Conservation (phyloP, 805 yeast genomes). For the Zygosaccharomyces gambellarensis region DNA sequence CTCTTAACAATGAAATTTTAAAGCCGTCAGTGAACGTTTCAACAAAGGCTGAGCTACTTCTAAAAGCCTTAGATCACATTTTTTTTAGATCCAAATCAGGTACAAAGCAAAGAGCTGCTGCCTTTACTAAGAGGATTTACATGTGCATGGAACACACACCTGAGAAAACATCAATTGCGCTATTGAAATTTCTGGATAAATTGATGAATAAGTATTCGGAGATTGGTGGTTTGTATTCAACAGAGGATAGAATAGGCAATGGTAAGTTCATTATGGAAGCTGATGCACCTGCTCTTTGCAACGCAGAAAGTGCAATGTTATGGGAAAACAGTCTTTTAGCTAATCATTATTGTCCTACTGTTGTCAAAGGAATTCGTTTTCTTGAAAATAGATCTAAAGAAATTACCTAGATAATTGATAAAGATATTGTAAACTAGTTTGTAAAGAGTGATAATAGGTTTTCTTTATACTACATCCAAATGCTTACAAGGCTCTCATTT, state of each 20-base stretch:
- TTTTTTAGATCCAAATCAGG: constrained; percentile 75
- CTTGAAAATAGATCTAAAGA: constrained; percentile 37
- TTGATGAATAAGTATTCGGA: constrained; percentile 67
- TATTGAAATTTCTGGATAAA: constrained; percentile 72
- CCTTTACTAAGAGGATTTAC: constrained; percentile 79
- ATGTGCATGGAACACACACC: constrained; percentile 69
- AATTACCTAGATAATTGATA: constrained; percentile 11
- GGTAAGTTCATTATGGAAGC: constrained; percentile 68
- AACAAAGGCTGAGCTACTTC: constrained; percentile 79
- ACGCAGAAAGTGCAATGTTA: constrained; percentile 81
- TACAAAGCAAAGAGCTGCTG: constrained; percentile 60
- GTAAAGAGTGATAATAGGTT: not conserved
- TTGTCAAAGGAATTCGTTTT: constrained; percentile 58
- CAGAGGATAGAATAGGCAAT: constrained; percentile 83
- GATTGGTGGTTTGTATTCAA: constrained; percentile 69
- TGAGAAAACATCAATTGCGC: constrained; percentile 78
- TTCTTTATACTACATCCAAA: not conserved
- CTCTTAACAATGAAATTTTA: constrained; percentile 44
- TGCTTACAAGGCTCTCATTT: not conserved
- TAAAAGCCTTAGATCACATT: constrained; percentile 71
- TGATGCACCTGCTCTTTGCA: constrained; percentile 66
- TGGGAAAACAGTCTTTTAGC: constrained; percentile 83
- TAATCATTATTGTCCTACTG: constrained; percentile 77
- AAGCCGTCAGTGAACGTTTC: constrained; percentile 80
- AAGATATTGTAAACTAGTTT: not conserved